Evolutionary conservation across 768 basidiomycete genomes (phyloP).

Genomic region (Lentinula sp.): DNA sequence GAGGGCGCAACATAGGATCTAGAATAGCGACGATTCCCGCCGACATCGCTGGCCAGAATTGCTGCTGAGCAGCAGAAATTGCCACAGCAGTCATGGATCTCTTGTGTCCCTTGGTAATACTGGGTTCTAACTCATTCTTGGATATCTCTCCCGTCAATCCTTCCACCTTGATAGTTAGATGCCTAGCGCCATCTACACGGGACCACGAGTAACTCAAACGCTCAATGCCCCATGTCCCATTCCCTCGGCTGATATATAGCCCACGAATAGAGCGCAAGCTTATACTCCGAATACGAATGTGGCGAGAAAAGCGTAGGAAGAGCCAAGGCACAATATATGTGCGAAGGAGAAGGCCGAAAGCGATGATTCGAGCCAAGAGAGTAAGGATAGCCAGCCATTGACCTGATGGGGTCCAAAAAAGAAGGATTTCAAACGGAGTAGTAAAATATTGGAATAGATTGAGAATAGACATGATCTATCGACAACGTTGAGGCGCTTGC

Average conservation of each 20-base stretch:
- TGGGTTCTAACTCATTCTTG: conserved; percentile 15
- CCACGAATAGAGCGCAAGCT: conserved; percentile 77
- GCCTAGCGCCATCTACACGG: conserved; percentile 40
- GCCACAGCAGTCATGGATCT: conserved; percentile 41
- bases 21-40: conserved; percentile 35
- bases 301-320: conserved; percentile 53
- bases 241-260: conserved; percentile 56
- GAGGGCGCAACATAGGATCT: conserved; percentile 59
- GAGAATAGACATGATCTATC: background rate
- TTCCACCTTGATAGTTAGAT: conserved; percentile 58
- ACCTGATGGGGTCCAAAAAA: conserved; percentile 9
- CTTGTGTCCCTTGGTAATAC: conserved; percentile 26
- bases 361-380: conserved; percentile 39
- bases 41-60: conserved; percentile 31
- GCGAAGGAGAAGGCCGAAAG: conserved; percentile 53
- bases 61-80: conserved; percentile 33
- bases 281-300: conserved; percentile 63
- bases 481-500: background rate
- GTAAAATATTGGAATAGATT: background rate
- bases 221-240: conserved; percentile 53
- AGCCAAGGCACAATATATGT: conserved; percentile 64
- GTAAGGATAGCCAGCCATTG: conserved; percentile 34
- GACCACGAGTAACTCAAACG: conserved; percentile 61
- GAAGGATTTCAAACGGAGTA: background rate
- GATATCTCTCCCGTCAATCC: conserved; percentile 45